phyloP scores from a whole-genome alignment of 495 filamentous ascomycete genomes.

The Bacidia rubella region DNA sequence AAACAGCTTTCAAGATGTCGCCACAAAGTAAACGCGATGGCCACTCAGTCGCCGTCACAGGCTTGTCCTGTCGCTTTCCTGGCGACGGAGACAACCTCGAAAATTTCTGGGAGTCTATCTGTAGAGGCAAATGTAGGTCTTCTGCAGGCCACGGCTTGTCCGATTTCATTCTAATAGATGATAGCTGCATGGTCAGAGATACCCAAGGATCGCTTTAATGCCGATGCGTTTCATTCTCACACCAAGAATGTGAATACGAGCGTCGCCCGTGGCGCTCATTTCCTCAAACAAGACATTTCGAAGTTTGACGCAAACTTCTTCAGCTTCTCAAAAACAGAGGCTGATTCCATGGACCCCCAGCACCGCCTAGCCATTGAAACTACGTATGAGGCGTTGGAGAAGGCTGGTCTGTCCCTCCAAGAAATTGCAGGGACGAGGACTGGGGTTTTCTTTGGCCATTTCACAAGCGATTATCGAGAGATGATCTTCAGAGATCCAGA shows the following conservation, averaged over 20 bases:
- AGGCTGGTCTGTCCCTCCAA: constrained; percentile 37
- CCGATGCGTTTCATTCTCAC: constrained; percentile 35
- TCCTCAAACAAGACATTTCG: constrained; percentile 33
- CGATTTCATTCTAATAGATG: too few relatives aligned
- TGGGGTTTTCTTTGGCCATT: constrained; percentile 18
- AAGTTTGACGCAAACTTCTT: constrained; percentile 14
- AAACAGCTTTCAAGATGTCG: too few relatives aligned
- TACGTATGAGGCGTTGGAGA: constrained; percentile 66
- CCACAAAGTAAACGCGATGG: too few relatives aligned
- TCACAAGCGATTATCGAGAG: constrained; percentile 1
- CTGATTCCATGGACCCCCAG: constrained; percentile 60
- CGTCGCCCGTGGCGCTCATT: constrained; percentile 4
- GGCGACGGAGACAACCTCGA: constrained; percentile 30
- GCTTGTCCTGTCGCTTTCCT: constrained; percentile 45
- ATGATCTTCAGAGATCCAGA: neutral
- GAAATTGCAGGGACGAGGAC: constrained; percentile 18
- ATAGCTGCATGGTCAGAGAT: constrained; percentile 33
- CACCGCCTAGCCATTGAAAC: constrained; percentile 58
- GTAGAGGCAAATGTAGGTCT: neutral
- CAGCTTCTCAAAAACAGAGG: constrained; percentile 25
- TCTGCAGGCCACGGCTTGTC: too few relatives aligned
- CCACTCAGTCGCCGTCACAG: constrained; percentile 41
- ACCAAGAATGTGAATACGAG: constrained; percentile 16
- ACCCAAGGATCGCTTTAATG: constrained; percentile 36
- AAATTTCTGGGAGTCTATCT: constrained; percentile 15